Evolutionary conservation across 1,284 basidiomycete genomes (phyloP), one percentile per base, ranked within the genome.

Genomic region (Microbotryum lychnidis-dioicae): DNA sequence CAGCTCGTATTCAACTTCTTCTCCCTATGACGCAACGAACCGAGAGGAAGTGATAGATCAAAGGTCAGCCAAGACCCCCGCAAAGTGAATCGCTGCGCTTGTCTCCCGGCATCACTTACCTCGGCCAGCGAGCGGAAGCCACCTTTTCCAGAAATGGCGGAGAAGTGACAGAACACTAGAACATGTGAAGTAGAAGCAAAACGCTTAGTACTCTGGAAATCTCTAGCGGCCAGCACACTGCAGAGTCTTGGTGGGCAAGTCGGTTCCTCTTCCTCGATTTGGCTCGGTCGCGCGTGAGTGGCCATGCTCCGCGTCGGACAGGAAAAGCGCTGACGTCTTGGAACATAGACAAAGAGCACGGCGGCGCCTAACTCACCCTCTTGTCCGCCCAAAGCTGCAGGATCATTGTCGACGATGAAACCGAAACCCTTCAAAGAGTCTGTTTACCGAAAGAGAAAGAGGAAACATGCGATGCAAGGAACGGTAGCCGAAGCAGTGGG

Each of bases 161-260:
- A 68, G 51, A 70, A 72, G 58, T 72, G 71, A 31, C 69, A 69
- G 57, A 72, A 72, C 29, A 72, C 71, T 72, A 62, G 8, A 46
- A 20, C 16, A 37, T 33, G 20, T 16, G 2, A 18, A 33, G 25
- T 14, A 42, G 12, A 21, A 25, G 29, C 8, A 51, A 29, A 6
- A 12, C 4, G 27, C 25, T 53, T n/a, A 47, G 57, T 25, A n/a
- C 20, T 25, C 37, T 23, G 25, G 7, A 23, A 8, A 53, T 3
- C 27, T 25, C 14, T n/a, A 10, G 14, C 14, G 10, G 23, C 27
- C 29, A 33, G 31, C 16, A 53, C 27, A 33, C 6, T 10, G 51
- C 48, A 14, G 48, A 20, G n/a, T 27, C 48, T 50, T 6, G 5
- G 12, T 27, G 8, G 25, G 31, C 51, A 33, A 33, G 51, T 31